Percentiles rank a stretch among this genome's conserved stretches.
Evolutionary conservation across 306 rosid species (phyloP).

Genomic region (Castanea mollissima): DNA sequence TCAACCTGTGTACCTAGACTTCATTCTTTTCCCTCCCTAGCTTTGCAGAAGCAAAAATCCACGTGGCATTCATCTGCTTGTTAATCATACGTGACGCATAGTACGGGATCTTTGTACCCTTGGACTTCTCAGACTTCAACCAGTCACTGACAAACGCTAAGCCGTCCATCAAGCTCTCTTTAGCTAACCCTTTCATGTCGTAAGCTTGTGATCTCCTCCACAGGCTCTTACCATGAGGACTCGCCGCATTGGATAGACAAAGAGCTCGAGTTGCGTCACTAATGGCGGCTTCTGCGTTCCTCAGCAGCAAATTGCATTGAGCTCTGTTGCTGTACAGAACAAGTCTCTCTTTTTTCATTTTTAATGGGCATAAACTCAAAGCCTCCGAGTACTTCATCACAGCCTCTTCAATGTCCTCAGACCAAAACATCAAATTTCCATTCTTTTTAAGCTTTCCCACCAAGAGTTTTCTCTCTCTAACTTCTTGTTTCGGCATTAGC

Average conservation of each 20-base stretch:
- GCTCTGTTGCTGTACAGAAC: conserved; percentile 72
- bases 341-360: conserved; percentile 44
- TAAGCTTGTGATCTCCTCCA: conserved; percentile 80
- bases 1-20: background rate
- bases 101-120: conserved; percentile 39
- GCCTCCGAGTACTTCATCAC: conserved; percentile 55
- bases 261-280: conserved; percentile 67
- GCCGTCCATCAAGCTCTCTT: conserved; percentile 69
- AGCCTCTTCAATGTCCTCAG: conserved; percentile 51
- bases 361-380: conserved; percentile 41
- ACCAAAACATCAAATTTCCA: conserved; percentile 46
- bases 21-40: conserved; percentile 15
- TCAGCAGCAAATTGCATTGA: conserved; percentile 55
- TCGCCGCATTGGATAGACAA: conserved; percentile 42
- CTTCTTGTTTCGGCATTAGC: conserved; percentile 42
- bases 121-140: conserved; percentile 15
- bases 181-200: conserved; percentile 50
- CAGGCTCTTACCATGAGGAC: conserved; percentile 54
- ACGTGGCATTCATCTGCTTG: conserved; percentile 55
- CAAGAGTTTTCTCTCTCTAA: conserved; percentile 38
- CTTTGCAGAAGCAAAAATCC: conserved; percentile 43
- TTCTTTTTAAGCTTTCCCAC: conserved; percentile 36
- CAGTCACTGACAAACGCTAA: conserved; percentile 37
- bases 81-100: conserved; percentile 52
- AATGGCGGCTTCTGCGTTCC: conserved; percentile 48